Base-by-base conservation (phyloP, 192 early-diverging fungal species). In the Entomortierella parvispora region DNA sequence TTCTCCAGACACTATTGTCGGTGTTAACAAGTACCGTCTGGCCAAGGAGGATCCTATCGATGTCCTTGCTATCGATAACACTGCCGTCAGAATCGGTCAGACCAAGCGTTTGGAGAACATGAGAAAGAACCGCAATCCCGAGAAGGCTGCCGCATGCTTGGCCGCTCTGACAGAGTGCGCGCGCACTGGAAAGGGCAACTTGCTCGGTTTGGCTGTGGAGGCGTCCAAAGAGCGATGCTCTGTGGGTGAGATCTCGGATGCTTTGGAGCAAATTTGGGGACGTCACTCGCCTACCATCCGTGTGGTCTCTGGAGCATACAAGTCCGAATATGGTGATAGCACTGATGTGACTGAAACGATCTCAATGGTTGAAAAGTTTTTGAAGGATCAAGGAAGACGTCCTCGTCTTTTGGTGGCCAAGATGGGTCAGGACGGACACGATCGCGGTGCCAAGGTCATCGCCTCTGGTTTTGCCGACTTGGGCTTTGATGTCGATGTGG, bases 351-450 rank as follows among this genome's bases (percentile, higher is more conserved):
- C 66, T 18, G 80, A 87, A 12, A 93, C 93, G 1, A 70, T 93
- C 20, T 77, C 82, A 44, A 71, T 89, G 68, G 85, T 90, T 6
- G 85, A 92, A 50, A 80, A 78, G 65, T 95, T 95, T 77, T 84
- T 85, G 20, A 85, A 88, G 63, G 83, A 68, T 26, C 85, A 91
- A 20, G 94, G 94, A 77, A 88, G 93, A 42, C 90, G 93, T n/a
- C 94, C 94, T 20, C 92, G 94, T 82, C 85, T 96, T 64, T 81
- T 96, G 22, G 93, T 96, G 5, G 94, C 92, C 55, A 96, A 96
- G 83, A 95, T 95, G 93, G 94, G 94, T 52, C 94, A 96, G 82
- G 94, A 96, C 75, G 94, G 94, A 26, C 94, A 96, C 62, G 94
- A 96, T 69, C 89, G 94, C 58, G 94, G 94, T n/a, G 94, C 94